Conservation (phyloP, 2,329 filamentous ascomycete species). For the Fusarium sp. region DNA sequence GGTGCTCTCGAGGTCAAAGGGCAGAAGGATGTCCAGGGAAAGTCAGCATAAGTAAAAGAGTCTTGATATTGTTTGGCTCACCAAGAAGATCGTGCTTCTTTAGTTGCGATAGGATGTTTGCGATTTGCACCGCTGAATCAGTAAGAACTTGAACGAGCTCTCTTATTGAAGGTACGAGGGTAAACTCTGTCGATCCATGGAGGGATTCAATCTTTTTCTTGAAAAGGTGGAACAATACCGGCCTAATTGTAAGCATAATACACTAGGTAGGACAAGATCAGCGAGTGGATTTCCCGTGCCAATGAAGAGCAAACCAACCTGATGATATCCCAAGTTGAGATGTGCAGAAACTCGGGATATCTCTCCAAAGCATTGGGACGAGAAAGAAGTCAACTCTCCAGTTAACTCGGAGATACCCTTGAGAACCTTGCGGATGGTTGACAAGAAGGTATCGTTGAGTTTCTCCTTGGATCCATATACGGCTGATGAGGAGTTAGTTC, state of each 20-base stretch:
- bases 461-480: slow-evolving; percentile 17
- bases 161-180: slow-evolving; percentile 10
- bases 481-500: slow-evolving; percentile 4
- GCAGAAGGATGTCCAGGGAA: slow-evolving; percentile 15
- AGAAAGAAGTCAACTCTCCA: slow-evolving; percentile 10
- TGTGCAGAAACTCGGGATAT: slow-evolving; percentile 23
- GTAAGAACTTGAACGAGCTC: slow-evolving; percentile 19
- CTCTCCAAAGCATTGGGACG: slow-evolving; percentile 12
- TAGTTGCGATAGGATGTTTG: slow-evolving; percentile 14
- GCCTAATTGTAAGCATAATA: slow-evolving; percentile 16
- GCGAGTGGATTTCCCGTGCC: too few relatives aligned
- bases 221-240: slow-evolving; percentile 17
- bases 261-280: background rate
- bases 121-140: slow-evolving; percentile 18
- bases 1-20: slow-evolving; percentile 25
- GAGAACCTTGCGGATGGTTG: slow-evolving; percentile 15
- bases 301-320: background rate
- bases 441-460: slow-evolving; percentile 11
- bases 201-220: slow-evolving; percentile 10
- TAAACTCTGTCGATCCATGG: background rate
- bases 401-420: slow-evolving; percentile 12
- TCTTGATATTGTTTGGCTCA: background rate
- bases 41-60: background rate
- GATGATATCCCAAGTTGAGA: slow-evolving; percentile 19
- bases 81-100: slow-evolving; percentile 18